Evolutionary conservation across 805 yeast species (phyloP), one percentile per base, ranked within the genome.

Genomic region (Myxozyma vanderwaltii): DNA sequence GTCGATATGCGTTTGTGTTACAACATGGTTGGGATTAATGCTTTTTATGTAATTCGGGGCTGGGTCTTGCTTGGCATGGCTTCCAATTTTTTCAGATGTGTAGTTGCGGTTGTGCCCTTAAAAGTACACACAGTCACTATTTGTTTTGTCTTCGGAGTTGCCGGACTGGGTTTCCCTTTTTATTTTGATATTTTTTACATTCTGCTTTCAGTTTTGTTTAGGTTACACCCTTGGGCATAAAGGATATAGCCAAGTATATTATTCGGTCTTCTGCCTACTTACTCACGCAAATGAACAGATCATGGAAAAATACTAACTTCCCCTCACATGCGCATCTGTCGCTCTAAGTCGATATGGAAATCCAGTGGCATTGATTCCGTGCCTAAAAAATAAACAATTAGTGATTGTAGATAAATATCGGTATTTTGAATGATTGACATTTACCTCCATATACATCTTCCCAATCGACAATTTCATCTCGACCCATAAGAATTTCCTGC

Each of bases 381-480:
- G 47, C 65, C 65, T 62, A 33, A 23, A 4, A 8, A 6, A 2
- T 13, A 31, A 12, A n/a, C 5, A 7, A 6, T 6, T 17, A 31
- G n/a, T 21, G 7, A 2, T 23, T 33, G 27, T 39, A 15, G 27
- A 17, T 4, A 15, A 35, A 36, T 21, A 10, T 38, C 3, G 4
- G 39, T 19, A 39, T 17, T 13, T 26, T 26, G 19, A n/a, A 36
- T 2, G 33, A 38, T 17, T 27, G 23, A n/a, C 19, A 17, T 58
- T 19, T 49, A 63, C 65, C 65, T 38, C 64, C 64, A 36, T 64
- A 91, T 21, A 92, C 81, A 69, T 94, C 98, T 69, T 94, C 98
- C 97, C 98, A 92, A 68, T 89, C 97, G 43, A 92, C 76, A 15
- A 83, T 74, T 21, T 85, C 74, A 59, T 94, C 98, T 69, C 82